Base-by-base conservation (phyloP, 768 basidiomycete genomes). In the Pholiota conissans region DNA sequence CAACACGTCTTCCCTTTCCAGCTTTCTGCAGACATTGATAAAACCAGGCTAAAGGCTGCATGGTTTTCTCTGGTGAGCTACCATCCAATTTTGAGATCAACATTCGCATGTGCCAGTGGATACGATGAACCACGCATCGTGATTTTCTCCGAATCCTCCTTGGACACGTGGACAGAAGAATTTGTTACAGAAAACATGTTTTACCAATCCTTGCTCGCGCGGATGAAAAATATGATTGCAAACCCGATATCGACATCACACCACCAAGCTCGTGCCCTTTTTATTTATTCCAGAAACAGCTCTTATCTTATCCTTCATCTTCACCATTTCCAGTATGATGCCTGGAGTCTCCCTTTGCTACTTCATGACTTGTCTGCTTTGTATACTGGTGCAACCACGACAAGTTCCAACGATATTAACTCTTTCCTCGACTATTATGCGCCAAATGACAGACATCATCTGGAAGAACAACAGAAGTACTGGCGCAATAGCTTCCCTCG, bases 321-420 rank as follows among this genome's bases (percentile, higher is more conserved):
- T 29, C 78, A 81, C 55, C 80, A 81, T 63, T 78, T 79, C 66
- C 80, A 80, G 65, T 81, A 80, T 61, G 80, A 81, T 49, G 80
- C 78, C 6, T 75, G 77, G 76, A 79, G 77, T 62, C 65, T 81
- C 28, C 69, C 63, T 26, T 67, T 80, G 22, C 61, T 81, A 11
- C 49, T 77, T 1, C 66, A 75, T 50, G 77, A 80, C 55, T 69
- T 81, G n/a, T 61, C 67, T 11, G 60, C 63, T 5, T 30, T 78
- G 14, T 81, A 78, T 61, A 56, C 59, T 4, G 72, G 67, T 4
- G 52, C 58, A 16, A 55, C 59, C 13, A 64, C 71, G 8, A 51
- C 48, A 18, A 65, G 63, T 32, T 62, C 65, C 2, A 63, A 63
- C 32, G 65, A 74, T 52, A 37, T 71, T 32, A 55, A 50, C 20